Base-by-base conservation (phyloP, 768 basidiomycete genomes). In the Phylloporus sp. region DNA sequence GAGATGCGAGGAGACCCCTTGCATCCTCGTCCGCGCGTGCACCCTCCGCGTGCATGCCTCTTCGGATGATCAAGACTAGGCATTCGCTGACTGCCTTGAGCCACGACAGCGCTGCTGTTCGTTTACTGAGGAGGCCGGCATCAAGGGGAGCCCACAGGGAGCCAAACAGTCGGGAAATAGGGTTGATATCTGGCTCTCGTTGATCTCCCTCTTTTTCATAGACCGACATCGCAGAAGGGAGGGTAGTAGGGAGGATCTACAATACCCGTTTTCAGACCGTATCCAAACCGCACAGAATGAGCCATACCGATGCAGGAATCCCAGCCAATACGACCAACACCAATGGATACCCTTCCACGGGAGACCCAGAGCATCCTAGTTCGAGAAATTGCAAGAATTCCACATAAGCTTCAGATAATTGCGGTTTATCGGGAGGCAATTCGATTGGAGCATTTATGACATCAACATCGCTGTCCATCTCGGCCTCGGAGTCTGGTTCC, bases 91-190 rank as follows among this genome's bases (percentile, higher is more conserved):
- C 78, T 0, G 80, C 75, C 16, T 87, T 70, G 69, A 93, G 88
- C 10, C 89, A 84, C 0, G 82, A 77, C 5, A 79, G 79, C 22
- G 61, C 56, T 7, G 46, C 55, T 18, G 52, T 36, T 32, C 50
- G 54, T 43, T 45, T 55, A 35, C 65, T 61, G n/a, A 68, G 65
- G 29, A 66, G 59, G 10, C 59, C 55, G 9, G 59, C 59, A 46
- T 88, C 84, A 1, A 91, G 67, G 0, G 90, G 92, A 15, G 83
- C 79, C 92, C 94, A 97, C 60, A 97, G 84, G 0, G 90, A 81
- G 1, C 74, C 69, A 63, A 92, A 88, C 38, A 95, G 70, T 26
- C 76, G 74, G 3, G 72, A 57, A 3, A 86, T 63, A 45, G 65
- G 72, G 66, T 20, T 64, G 26, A 43, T 32, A 15, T 9, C 11